A percentile compares a stretch with the other conserved stretches of the same genome.
phyloP scores from a whole-genome alignment of 176 grass and related monocot species.

The Pharus latifolius region DNA sequence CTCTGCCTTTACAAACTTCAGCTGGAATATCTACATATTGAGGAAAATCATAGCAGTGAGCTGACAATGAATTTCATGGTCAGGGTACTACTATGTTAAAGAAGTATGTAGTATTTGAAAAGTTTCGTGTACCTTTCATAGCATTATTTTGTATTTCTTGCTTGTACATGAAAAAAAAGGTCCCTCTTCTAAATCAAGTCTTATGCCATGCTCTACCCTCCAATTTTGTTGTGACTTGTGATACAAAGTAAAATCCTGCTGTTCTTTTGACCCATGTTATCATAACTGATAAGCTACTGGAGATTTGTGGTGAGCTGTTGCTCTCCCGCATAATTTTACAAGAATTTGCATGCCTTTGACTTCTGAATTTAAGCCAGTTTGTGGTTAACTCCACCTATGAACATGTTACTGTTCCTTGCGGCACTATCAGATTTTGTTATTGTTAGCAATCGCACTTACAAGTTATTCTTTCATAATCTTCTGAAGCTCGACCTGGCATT shows the following conservation, averaged over 20 bases:
- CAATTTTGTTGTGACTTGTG: not conserved
- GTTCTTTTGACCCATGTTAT: not conserved
- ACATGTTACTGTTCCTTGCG: not conserved
- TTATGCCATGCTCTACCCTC: not conserved
- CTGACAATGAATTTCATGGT: not conserved
- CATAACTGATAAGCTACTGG: too few species aligned
- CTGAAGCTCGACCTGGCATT: conserved; percentile 52
- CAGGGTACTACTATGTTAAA: not conserved
- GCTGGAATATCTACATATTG: not conserved
- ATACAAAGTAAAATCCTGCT: not conserved
- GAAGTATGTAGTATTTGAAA: not conserved
- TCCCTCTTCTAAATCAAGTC: not conserved
- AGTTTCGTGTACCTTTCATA: not conserved
- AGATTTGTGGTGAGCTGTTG: too few species aligned
- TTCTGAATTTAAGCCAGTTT: not conserved
- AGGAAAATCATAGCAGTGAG: not conserved
- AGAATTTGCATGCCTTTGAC: not conserved
- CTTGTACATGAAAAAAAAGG: not conserved
- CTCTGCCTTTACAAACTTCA: not conserved
- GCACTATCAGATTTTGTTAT: not conserved
- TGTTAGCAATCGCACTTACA: not conserved
- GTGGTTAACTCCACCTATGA: not conserved
- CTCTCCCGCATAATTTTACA: too few species aligned
- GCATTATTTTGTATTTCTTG: not conserved
- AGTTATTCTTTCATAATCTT: not conserved